These are phyloP conservation scores for Pseudohyphozyma bogoriensis DNA, from an alignment of 768 basidiomycete genomes.

Conservation along the genomic window DNA sequence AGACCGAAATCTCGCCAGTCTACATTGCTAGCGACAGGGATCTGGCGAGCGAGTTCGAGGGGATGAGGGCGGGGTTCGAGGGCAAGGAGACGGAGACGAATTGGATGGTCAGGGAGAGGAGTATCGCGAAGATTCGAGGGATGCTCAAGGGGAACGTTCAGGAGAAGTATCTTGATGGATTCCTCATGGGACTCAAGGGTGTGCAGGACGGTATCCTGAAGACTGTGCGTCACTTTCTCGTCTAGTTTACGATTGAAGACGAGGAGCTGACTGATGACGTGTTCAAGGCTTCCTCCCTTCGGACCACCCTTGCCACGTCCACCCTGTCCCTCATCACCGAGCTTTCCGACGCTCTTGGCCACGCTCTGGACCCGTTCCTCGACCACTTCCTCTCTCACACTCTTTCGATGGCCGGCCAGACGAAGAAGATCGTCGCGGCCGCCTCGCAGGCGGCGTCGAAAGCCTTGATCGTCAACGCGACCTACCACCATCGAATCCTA, in stretches of 20 bases:
- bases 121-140: constrained; percentile 13
- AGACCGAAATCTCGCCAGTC: constrained; percentile 9
- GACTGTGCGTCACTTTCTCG: constrained; percentile 49
- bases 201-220: constrained; percentile 74
- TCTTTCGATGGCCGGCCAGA: constrained; percentile 74
- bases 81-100: constrained; percentile 98
- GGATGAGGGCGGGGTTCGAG: constrained; percentile 70
- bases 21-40: constrained; percentile 72
- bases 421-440: constrained; percentile 83
- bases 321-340: constrained; percentile 70
- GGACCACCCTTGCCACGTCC: constrained; percentile 77
- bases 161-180: constrained; percentile 59
- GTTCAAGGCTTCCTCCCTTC: constrained; percentile 70
- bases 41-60: constrained; percentile 70
- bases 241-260: constrained; percentile 10
- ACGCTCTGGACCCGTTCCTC: constrained; percentile 66
- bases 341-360: constrained; percentile 51
- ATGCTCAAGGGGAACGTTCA: constrained; percentile 50
- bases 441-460: constrained; percentile 66
- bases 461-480: constrained; percentile 58
- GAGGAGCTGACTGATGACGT: constrained; percentile 6
- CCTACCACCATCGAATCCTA: constrained; percentile 57
- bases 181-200: constrained; percentile 64
- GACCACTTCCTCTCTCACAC: constrained; percentile 67
- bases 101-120: constrained; percentile 68